Evolutionary conservation across 805 yeast species (phyloP), one percentile per base, ranked within the genome.

Genomic region (Yarrowia sp.): DNA sequence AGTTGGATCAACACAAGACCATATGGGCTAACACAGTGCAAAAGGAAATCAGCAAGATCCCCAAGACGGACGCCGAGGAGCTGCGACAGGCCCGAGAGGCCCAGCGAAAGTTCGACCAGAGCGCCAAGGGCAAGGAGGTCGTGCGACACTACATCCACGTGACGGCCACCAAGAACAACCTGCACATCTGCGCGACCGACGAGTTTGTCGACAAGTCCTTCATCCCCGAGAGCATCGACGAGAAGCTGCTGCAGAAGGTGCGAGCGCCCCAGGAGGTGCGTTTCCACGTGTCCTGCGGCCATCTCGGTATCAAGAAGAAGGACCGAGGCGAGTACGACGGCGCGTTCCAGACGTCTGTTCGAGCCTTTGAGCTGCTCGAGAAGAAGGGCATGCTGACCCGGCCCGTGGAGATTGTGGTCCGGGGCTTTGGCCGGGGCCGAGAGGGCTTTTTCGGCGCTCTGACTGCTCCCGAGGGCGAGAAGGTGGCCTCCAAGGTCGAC

Each of bases 241-340:
- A 55, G 47, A 55, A 55, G 61, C 61, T 55, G 47, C 47, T 55
- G 25, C 61, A 90, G 72, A 86, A 87, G 75, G 77, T 90, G 67
- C 84, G 87, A 65, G 81, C 92, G 53, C 94, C 91, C 24, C 93
- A 92, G 74, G 86, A 84, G 65, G 85, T 87, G 27, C 80, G 82
- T 66, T 71, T 86, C 46, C 82, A 86, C 21, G 76, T 89, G 56
- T 82, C 90, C 7, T 87, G 97, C 0, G 99, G 99, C 58, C 84
- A 82, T 71, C 78, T 90, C 58, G 99, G 98, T 3, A 93, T 91
- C 78, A 82, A 90, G 70, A 90, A 91, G 70, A 83, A 94, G 16
- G 90, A 90, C 62, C 84, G 97, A 74, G 90, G 96, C 53, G 96
- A 90, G 73, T 90, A 89, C 70, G 99, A 93, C 75, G 97, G 97